Percentiles rank a stretch among this genome's conserved stretches.
Conservation (phyloP, 2,329 filamentous ascomycete species). For the Phaeoacremonium minimum region DNA sequence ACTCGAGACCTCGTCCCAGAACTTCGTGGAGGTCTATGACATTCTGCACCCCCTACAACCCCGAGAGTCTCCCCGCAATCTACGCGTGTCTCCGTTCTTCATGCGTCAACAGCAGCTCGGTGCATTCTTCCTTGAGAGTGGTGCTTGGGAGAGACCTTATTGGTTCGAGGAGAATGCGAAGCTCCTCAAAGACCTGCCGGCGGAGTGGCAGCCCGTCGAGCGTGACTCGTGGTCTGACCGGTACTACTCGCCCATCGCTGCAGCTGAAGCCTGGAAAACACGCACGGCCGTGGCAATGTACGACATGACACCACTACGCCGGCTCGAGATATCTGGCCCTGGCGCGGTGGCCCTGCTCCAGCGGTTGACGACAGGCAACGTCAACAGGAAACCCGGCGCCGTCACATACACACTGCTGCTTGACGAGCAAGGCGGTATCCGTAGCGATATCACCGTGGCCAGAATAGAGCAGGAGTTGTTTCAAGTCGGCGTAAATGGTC, state of each 20-base stretch:
- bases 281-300: constrained; percentile 58
- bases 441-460: constrained; percentile 53
- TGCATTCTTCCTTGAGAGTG: constrained; percentile 54
- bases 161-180: constrained; percentile 56
- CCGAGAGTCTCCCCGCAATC: constrained; percentile 49
- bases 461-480: constrained; percentile 43
- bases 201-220: constrained; percentile 47
- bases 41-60: constrained; percentile 59
- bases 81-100: constrained; percentile 57
- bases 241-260: constrained; percentile 54
- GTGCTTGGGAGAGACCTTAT: constrained; percentile 59
- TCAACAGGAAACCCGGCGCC: constrained; percentile 39
- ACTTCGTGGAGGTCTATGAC: constrained; percentile 62
- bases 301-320: constrained; percentile 56
- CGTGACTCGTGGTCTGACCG: constrained; percentile 55
- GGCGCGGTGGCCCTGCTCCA: constrained; percentile 52
- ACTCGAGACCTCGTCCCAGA: constrained; percentile 53
- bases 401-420: constrained; percentile 56
- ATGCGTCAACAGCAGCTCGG: constrained; percentile 48
- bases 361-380: constrained; percentile 43
- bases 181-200: constrained; percentile 45
- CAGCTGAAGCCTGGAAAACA: constrained; percentile 62
- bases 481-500: constrained; percentile 53
- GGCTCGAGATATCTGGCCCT: constrained; percentile 54
- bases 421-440: constrained; percentile 46